Evolutionary conservation across 768 basidiomycete genomes (phyloP).

Genomic region (Lyophyllum shimeji): DNA sequence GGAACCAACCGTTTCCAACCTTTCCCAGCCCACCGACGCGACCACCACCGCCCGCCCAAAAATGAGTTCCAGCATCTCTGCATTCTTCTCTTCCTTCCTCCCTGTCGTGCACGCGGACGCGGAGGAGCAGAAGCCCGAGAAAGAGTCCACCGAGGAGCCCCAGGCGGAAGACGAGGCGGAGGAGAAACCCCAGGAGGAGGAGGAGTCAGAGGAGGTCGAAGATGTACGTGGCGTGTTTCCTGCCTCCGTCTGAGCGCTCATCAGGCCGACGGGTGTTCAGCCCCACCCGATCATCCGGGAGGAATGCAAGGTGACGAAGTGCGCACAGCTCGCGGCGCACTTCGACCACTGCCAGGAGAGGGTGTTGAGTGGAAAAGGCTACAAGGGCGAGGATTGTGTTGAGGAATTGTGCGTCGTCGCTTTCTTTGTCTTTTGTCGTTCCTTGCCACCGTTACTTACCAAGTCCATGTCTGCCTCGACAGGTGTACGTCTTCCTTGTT

Average conservation of each 20-base stretch:
- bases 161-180: slow-evolving; percentile 29
- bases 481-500: slow-evolving; percentile 31
- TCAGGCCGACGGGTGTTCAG: slow-evolving; percentile 34
- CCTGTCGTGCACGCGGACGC: slow-evolving; percentile 44
- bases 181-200: slow-evolving; percentile 51
- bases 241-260: neutral
- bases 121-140: slow-evolving; percentile 41
- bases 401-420: slow-evolving; percentile 77
- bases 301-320: slow-evolving; percentile 71
- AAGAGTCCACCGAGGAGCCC: slow-evolving; percentile 14
- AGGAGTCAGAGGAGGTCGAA: slow-evolving; percentile 64
- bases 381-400: slow-evolving; percentile 89
- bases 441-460: slow-evolving; percentile 16
- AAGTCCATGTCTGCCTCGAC: neutral
- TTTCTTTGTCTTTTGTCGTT: slow-evolving; percentile 13
- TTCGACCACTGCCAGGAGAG: slow-evolving; percentile 92
- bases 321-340: slow-evolving; percentile 71
- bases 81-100: slow-evolving; percentile 47
- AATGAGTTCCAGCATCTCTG: slow-evolving; percentile 40
- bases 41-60: slow-evolving; percentile 11
- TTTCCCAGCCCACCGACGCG: neutral
- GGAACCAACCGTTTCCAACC: slow-evolving; percentile 13
- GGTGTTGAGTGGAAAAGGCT: slow-evolving; percentile 78
- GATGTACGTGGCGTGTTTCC: slow-evolving; percentile 53
- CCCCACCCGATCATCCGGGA: slow-evolving; percentile 69